A percentile compares a stretch with the other conserved stretches of the same genome.
Conservation (phyloP, 495 filamentous ascomycete species). For the Bacidia rubella region DNA sequence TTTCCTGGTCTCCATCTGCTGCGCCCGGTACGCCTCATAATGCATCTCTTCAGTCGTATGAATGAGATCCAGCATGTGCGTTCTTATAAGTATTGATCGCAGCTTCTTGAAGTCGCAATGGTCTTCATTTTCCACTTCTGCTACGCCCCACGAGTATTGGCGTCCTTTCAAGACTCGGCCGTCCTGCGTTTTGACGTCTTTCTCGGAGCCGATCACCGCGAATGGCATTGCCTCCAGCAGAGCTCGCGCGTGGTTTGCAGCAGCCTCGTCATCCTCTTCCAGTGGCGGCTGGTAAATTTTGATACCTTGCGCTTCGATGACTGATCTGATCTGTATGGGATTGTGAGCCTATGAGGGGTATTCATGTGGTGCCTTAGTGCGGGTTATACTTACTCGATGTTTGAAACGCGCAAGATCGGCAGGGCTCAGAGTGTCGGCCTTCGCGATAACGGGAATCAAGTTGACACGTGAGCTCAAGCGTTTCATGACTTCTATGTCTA, state of each 20-base stretch:
- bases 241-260: conserved; percentile 81
- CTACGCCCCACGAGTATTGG: conserved; percentile 98
- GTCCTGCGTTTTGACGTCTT: conserved; percentile 89
- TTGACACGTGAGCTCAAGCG: conserved; percentile 93
- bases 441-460: conserved; percentile 93
- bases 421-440: conserved; percentile 94
- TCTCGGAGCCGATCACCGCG: conserved; percentile 96
- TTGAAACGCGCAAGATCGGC: conserved; percentile 85
- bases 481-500: conserved; percentile 99
- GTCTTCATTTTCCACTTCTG: conserved; percentile 98
- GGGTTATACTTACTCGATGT: conserved; percentile 51
- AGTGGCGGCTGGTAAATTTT: conserved; percentile 97
- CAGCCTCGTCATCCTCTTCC: conserved; percentile 95
- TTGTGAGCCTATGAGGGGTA: too few species aligned
- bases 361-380: conserved; percentile 1
- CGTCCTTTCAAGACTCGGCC: conserved; percentile 95
- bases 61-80: conserved; percentile 99
- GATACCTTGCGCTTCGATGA: conserved; percentile 96
- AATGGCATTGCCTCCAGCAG: conserved; percentile 97
- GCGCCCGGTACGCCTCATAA: conserved; percentile 97
- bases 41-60: conserved; percentile 98
- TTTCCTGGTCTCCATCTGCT: conserved; percentile 99
- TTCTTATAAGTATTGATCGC: conserved; percentile 94
- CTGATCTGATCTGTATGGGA: conserved; percentile 62
- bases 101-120: conserved; percentile 99